A percentile compares a stretch with the other conserved stretches of the same genome.
Evolutionary conservation across 1,284 basidiomycete genomes (phyloP).

Genomic region (Malassezia psittaci): DNA sequence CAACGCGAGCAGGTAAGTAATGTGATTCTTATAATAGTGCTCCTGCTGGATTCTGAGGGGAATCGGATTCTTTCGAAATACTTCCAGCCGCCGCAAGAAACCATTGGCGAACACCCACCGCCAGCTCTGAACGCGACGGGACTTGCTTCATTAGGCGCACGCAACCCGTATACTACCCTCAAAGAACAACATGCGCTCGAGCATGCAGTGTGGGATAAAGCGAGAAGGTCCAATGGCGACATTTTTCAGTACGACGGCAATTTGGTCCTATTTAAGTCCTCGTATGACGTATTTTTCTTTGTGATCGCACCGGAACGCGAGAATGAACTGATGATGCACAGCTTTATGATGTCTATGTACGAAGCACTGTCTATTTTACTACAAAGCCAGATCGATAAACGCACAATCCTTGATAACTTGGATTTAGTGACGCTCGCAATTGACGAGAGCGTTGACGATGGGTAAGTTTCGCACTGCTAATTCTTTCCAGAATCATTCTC

Average conservation of each 20-base stretch:
- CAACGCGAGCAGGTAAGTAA: conserved; percentile 30
- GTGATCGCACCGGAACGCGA: conserved; percentile 76
- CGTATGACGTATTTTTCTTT: conserved; percentile 90
- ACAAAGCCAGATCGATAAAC: conserved; percentile 77
- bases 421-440: conserved; percentile 84
- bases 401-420: conserved; percentile 84
- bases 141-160: conserved; percentile 25
- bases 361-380: conserved; percentile 78
- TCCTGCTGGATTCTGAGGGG: conserved; percentile 87
- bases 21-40: conserved; percentile 51
- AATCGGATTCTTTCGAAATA: conserved; percentile 92
- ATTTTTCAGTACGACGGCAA: conserved; percentile 86
- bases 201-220: conserved; percentile 85
- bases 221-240: conserved; percentile 52
- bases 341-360: conserved; percentile 69
- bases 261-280: conserved; percentile 84
- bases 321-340: conserved; percentile 92
- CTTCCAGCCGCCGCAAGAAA: conserved; percentile 65
- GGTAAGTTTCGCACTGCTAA: conserved; percentile 55
- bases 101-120: conserved; percentile 20
- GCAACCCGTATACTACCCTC: conserved; percentile 59
- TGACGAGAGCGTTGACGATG: conserved; percentile 96
- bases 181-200: conserved; percentile 95
- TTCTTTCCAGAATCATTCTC: conserved; percentile 70
- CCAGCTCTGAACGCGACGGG: conserved; percentile 19